Conservation (phyloP, 768 basidiomycete species). For the Tephrocybe rancida region DNA sequence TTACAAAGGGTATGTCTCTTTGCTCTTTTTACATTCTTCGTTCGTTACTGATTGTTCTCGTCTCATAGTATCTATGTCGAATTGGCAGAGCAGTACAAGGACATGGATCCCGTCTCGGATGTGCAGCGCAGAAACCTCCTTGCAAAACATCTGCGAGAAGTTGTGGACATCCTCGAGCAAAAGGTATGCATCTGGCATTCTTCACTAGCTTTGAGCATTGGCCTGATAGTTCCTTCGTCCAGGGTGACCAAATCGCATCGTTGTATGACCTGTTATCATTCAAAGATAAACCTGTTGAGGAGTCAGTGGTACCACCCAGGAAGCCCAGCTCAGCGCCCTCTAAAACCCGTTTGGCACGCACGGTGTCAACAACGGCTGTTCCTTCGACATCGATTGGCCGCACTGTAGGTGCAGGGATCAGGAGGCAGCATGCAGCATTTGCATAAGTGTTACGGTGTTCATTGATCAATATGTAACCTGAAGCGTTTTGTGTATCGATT, state of each 20-base stretch:
- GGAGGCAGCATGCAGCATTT: slow-evolving; percentile 2
- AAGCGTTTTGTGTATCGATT: background rate
- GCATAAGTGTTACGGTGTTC: background rate
- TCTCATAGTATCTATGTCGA: slow-evolving; percentile 81
- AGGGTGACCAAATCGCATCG: slow-evolving; percentile 95
- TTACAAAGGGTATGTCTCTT: slow-evolving; percentile 80
- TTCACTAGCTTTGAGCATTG: background rate
- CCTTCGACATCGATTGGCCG: slow-evolving; percentile 11
- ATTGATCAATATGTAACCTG: background rate
- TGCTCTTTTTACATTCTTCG: background rate
- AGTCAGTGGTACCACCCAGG: slow-evolving; percentile 25
- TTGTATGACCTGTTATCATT: slow-evolving; percentile 83
- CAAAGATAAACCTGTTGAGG: slow-evolving; percentile 58
- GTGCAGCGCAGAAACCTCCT: slow-evolving; percentile 82
- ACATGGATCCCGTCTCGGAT: slow-evolving; percentile 83
- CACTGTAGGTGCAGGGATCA: background rate
- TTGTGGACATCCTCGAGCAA: slow-evolving; percentile 89
- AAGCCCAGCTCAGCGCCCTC: background rate
- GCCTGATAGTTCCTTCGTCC: slow-evolving; percentile 7
- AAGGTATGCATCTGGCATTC: slow-evolving; percentile 55
- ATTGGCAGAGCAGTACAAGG: slow-evolving; percentile 90
- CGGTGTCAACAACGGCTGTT: slow-evolving; percentile 8
- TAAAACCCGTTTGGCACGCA: slow-evolving; percentile 3
- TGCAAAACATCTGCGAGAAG: slow-evolving; percentile 86
- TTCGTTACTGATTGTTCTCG: slow-evolving; percentile 6